Percentiles rank a stretch among this genome's conserved stretches.
Evolutionary conservation across 2,329 filamentous ascomycete genomes (phyloP).

Genomic region (Trichoderma aggressivum): DNA sequence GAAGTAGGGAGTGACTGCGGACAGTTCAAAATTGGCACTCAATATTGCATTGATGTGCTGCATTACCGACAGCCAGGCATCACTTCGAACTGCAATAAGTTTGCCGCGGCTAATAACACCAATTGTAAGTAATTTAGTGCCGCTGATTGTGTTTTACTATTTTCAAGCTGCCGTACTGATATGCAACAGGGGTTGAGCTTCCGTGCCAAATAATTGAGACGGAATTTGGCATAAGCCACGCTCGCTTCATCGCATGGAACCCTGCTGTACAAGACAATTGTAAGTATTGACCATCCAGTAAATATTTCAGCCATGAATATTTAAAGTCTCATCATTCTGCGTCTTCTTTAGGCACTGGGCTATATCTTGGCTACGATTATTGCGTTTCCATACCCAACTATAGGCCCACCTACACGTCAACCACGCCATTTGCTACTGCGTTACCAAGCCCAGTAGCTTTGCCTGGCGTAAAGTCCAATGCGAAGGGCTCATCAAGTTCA

Average conservation of each 20-base stretch:
- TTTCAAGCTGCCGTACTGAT: neutral
- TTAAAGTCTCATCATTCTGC: neutral
- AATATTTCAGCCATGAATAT: neutral
- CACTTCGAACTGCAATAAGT: neutral
- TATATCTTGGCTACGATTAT: neutral
- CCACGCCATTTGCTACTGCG: neutral
- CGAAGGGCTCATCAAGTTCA: neutral
- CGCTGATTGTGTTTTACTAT: accelerated
- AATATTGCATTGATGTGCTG: neutral
- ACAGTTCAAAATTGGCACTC: neutral
- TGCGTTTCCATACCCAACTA: neutral
- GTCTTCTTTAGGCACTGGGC: neutral
- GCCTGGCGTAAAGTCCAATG: neutral
- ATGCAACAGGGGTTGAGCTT: neutral
- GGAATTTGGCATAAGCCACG: neutral
- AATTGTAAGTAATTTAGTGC: neutral
- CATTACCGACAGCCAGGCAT: neutral
- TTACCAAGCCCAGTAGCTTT: neutral
- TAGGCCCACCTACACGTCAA: neutral
- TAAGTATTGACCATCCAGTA: neutral
- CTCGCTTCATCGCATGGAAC: neutral
- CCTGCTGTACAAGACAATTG: neutral
- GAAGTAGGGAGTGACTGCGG: neutral
- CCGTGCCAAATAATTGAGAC: neutral
- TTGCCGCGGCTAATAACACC: neutral